phyloP scores from a whole-genome alignment of 208 protist species.

The Trypanosomatidae sp. region DNA sequence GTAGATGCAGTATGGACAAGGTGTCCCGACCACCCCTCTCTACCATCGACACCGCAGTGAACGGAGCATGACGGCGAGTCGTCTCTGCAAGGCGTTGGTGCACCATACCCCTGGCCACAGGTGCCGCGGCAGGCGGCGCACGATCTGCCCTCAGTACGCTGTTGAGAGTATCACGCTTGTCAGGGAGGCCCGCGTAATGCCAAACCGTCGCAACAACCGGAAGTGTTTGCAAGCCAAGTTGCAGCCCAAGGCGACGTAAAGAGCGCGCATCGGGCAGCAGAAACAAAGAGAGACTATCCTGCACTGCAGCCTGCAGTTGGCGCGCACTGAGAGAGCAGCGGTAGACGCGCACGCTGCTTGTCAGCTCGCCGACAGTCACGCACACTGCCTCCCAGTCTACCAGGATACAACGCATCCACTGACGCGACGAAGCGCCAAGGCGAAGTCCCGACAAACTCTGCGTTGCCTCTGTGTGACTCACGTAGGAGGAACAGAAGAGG shows the following conservation, averaged over 20 bases:
- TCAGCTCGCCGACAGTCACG: constrained; percentile 18
- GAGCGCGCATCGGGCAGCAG: constrained; percentile 12
- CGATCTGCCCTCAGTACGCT: neutral
- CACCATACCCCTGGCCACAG: neutral
- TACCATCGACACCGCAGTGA: neutral
- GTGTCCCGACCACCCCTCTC: neutral
- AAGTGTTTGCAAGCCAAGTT: constrained; percentile 6
- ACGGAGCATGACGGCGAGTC: too few species aligned
- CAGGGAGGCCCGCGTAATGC: constrained; percentile 7
- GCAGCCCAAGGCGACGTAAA: constrained; percentile 14
- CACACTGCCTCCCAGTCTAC: constrained; percentile 28
- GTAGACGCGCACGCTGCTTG: constrained; percentile 10
- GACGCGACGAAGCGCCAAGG: neutral
- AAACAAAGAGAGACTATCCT: constrained; percentile 30
- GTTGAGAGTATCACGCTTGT: constrained; percentile 1
- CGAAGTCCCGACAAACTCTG: constrained; percentile 19
- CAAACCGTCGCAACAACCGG: constrained; percentile 17
- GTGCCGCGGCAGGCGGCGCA: neutral
- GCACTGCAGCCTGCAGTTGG: constrained; percentile 38
- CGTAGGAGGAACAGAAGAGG: constrained; percentile 27
- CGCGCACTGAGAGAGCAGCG: constrained; percentile 45
- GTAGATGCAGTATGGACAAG: constrained; percentile 2
- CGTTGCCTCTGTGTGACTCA: constrained; percentile 23
- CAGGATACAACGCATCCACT: constrained; percentile 26
- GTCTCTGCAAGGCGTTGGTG: neutral